These are phyloP conservation scores for Arabis hirsuta DNA, from an alignment of 345 rosid genomes.

Conservation along the genomic window DNA sequence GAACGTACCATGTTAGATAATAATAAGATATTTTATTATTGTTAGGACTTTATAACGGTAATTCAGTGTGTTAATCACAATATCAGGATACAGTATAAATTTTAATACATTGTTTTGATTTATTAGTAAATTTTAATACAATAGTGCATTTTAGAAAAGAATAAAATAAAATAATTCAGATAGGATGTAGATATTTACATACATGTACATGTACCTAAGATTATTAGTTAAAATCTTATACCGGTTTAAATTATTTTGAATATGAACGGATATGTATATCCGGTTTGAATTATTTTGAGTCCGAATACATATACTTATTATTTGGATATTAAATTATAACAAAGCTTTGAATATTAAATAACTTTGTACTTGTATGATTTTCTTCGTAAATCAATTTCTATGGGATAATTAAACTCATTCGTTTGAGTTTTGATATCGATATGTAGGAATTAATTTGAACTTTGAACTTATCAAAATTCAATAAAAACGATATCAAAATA, in stretches of 20 bases:
- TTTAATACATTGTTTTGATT: neutral
- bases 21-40: neutral
- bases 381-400: neutral
- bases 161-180: neutral
- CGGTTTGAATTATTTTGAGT: too few relatives aligned
- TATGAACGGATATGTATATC: too few relatives aligned
- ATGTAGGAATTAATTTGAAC: neutral
- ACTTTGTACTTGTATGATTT: neutral
- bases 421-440: neutral
- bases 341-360: too few relatives aligned
- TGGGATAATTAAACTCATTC: neutral
- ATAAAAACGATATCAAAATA: too few relatives aligned
- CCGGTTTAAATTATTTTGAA: too few relatives aligned
- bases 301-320: too few relatives aligned
- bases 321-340: too few relatives aligned
- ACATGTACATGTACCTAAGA: neutral
- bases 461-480: too few relatives aligned
- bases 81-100: neutral
- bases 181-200: neutral
- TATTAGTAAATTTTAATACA: too few relatives aligned
- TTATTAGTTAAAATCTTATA: neutral
- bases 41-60: neutral
- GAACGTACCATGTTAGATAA: slow-evolving; percentile 4
- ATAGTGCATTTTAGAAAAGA: too few relatives aligned
- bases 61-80: neutral